Base-by-base conservation (phyloP, 371 early-diverging fungal species). In the Coemansia sp. region DNA sequence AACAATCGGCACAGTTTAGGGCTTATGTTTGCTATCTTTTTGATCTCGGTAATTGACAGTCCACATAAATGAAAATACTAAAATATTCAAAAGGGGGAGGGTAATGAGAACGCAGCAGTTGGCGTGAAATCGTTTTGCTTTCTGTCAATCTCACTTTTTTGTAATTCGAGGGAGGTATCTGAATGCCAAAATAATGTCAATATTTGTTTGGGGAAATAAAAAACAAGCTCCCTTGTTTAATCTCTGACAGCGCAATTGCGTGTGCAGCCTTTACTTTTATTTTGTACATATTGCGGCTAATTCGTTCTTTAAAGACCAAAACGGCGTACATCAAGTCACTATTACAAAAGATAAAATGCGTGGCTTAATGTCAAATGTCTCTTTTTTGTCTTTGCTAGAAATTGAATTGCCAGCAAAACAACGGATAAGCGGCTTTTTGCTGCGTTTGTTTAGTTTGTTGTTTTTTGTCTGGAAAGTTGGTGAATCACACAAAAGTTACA, bases 41-140 rank as follows among this genome's bases (percentile, higher is more conserved):
- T 8, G 17, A 26, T 36, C 11, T 56, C 44, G 44, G 44, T 29
- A 56, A 56, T 56, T 56, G 56, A 19, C 56, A 29, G 29, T 28
- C 17, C 32, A 32, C 56, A 36, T 56, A 56, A 56, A 56, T 56
- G 56, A 56, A 56, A 28, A 29, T 13, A 24, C 54, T 15, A 44
- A n/a, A 32, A 9, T n/a, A 19, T 8, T 17, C 8, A n/a, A n/a
- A 19, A 48, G 19, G n/a, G 24, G 19, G 19, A 17, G 48, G 9
- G 1, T 8, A 32, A 32, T 32, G 36, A 32, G 36, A 32, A 32
- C 17, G 2, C 21, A 48, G 17, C 48, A n/a, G 48, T 17, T n/a
- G 17, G 19, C 19, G 48, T 7, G 2, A 48, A 48, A 32, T 32
- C 9, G 9, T 32, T 32, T 48, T 17, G 4, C 1, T 48, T n/a